phyloP scores from a whole-genome alignment of 2,329 filamentous ascomycete species.

The Aspergillus carbonarius region DNA sequence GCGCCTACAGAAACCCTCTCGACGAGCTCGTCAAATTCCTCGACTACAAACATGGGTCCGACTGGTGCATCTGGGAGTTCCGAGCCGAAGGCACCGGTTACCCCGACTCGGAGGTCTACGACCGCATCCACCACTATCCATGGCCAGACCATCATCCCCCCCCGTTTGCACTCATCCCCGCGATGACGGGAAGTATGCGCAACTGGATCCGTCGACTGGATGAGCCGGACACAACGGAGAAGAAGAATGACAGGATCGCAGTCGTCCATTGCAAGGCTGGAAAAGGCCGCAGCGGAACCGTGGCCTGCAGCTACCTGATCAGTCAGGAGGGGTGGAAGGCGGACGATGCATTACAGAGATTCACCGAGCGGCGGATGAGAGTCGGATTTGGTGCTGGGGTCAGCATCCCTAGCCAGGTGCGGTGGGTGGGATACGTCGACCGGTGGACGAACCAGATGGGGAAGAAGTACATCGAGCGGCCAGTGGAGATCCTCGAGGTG shows the following conservation, averaged over 20 bases:
- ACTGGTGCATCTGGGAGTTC: conserved; percentile 98
- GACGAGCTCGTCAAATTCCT: conserved; percentile 84
- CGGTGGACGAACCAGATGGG: conserved; percentile 70
- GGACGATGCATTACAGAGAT: conserved; percentile 63
- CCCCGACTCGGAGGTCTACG: conserved; percentile 83
- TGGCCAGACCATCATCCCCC: conserved; percentile 98
- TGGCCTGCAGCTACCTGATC: conserved; percentile 86
- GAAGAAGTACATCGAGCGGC: conserved; percentile 78
- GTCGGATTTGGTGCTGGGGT: conserved; percentile 85
- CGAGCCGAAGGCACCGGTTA: conserved; percentile 95
- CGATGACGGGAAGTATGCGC: conserved; percentile 89
- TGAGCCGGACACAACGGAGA: conserved; percentile 13
- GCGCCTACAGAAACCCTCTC: conserved; percentile 90
- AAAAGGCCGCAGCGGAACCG: conserved; percentile 87
- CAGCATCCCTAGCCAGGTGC: conserved; percentile 86
- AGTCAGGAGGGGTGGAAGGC: conserved; percentile 73
- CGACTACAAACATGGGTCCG: conserved; percentile 73
- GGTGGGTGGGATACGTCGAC: conserved; percentile 86
- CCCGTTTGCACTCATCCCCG: conserved; percentile 82
- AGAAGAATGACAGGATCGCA: conserved; percentile 58
- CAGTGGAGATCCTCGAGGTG: conserved; percentile 81
- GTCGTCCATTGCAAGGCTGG: conserved; percentile 98
- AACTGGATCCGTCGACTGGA: conserved; percentile 67
- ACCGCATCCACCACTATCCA: conserved; percentile 83
- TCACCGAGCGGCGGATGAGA: conserved; percentile 84